Evolutionary conservation across 345 rosid genomes (phyloP), one percentile per base, ranked within the genome.

Genomic region (Salix exigua): DNA sequence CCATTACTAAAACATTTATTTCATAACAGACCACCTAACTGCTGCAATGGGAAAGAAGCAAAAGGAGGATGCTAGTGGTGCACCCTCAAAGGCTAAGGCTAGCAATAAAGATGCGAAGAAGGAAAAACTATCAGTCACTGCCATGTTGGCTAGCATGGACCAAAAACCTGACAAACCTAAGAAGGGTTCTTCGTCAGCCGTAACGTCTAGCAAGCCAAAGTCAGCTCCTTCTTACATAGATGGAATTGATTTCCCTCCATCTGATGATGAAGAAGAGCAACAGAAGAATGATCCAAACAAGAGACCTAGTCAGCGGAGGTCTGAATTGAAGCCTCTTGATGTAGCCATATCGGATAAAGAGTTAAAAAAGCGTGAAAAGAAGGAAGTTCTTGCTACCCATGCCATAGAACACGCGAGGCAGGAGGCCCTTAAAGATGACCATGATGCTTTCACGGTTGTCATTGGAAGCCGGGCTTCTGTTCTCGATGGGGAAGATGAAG

Each of bases 361-460:
- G 53, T 66, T 86, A 80, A 93, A 94, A 90, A 96, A 96, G 78
- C 86, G 92, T 66, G 97, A 89, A 84, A 86, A 81, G 86, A 93
- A 92, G 78, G 97, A 92, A 66, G 77, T 87, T 72, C 75, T 83
- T 72, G 92, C 90, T 61, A 85, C 91, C 4, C 66, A 84, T 73
- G 89, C 87, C 51, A 84, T 55, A 0, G 92, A 89, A 76, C 80
- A 77, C 64, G 97, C 97, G 3, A 92, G 82, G 85, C 72, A 75
- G 74, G 99, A 93, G 79, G 99, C 98, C 44, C 85, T 96, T 76
- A 96, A 51, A 84, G 98, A 96, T 53, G 99, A 96, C 71, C 96
- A 71, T 78, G 99, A 96, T 83, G 99, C 99, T 16, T 96, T 96
- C 74, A 90, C 98, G 4, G 99, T 96, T 35, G 97, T 91, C 55